Evolutionary conservation across 495 filamentous ascomycete genomes (phyloP), one percentile per base, ranked within the genome.

Genomic region (Cryomyces minteri): DNA sequence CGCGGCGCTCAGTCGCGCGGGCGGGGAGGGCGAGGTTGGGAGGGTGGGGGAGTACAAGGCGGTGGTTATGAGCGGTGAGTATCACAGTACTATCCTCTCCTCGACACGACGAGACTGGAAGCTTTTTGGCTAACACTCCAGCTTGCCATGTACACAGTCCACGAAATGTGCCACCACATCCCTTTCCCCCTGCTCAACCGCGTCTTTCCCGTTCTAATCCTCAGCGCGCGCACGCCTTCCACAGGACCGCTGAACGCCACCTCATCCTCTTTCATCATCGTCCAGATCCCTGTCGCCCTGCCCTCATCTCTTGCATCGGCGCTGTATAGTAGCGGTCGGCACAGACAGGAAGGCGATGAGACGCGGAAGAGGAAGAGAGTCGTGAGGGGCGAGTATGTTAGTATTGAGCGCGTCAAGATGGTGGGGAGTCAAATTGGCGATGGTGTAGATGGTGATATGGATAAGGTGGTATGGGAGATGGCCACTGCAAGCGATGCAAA

Each of bases 401-500:
- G 73, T 47, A 64, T 84, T 4, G 81, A 86, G 63, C 61, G 68
- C 31, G 65, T 80, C 1, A 52, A 63, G 40, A 43, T 64, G 30
- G 39, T 66, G 7, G 18, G 18, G 18, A 25, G 18, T 25, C 18
- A 25, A 25, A 25, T 25, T 1, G 18, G 18, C 18, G 54, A 61
- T 4, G 44, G 43, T 37, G 18, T 1, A 25, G 18, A 25, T 25
- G 53, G 48, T 5, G 46, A 30, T 25, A 49, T 65, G 59, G 32
- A 60, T 51, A 18, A 65, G 31, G 64, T 80, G 31, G 66, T 73
- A 48, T 84, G 80, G 80, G 65, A 74, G 5, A 82, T 84, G 74
- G 75, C 73, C 4, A 82, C 78, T 6, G 49, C 52, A 5, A 55
- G 54, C 41, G 52, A 57, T 47, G 54, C 54, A 4, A 55, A 51